Evolutionary conservation across 805 yeast species (phyloP).

Genomic region (Teunomyces barrocoloradensis): DNA sequence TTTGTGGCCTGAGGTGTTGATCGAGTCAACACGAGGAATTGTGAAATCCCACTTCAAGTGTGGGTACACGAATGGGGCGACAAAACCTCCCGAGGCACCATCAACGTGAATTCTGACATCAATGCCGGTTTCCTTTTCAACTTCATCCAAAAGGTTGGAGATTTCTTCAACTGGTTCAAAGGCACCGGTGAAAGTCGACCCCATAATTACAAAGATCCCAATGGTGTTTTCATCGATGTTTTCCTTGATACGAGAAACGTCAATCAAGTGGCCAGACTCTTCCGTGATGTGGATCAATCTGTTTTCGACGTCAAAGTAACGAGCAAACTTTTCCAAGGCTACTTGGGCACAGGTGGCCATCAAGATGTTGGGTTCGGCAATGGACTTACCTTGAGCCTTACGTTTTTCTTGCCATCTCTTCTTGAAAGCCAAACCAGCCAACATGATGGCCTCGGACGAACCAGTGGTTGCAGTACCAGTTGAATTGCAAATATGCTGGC

Average conservation of each 20-base stretch:
- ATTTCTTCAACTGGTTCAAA: conserved; percentile 74
- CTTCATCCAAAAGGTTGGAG: conserved; percentile 61
- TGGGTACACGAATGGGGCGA: conserved; percentile 82
- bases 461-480: conserved; percentile 93
- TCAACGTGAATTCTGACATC: conserved; percentile 86
- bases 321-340: conserved; percentile 89
- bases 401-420: conserved; percentile 78
- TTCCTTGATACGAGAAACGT: conserved; percentile 55
- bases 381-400: conserved; percentile 56
- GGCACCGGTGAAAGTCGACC: conserved; percentile 92
- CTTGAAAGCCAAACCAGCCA: conserved; percentile 92
- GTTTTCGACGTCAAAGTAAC: conserved; percentile 89
- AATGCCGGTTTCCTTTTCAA: conserved; percentile 62
- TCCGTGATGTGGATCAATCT: conserved; percentile 66
- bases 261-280: conserved; percentile 63
- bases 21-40: conserved; percentile 71
- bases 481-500: conserved; percentile 37
- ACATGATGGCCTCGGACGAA: conserved; percentile 89
- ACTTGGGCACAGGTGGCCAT: conserved; percentile 95
- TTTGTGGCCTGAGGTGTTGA: conserved; percentile 91
- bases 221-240: conserved; percentile 87
- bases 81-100: conserved; percentile 88
- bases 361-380: conserved; percentile 72
- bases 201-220: conserved; percentile 84
- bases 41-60: conserved; percentile 82